phyloP scores from a whole-genome alignment of 371 early-diverging fungal species.

The Mortierella polycephala region DNA sequence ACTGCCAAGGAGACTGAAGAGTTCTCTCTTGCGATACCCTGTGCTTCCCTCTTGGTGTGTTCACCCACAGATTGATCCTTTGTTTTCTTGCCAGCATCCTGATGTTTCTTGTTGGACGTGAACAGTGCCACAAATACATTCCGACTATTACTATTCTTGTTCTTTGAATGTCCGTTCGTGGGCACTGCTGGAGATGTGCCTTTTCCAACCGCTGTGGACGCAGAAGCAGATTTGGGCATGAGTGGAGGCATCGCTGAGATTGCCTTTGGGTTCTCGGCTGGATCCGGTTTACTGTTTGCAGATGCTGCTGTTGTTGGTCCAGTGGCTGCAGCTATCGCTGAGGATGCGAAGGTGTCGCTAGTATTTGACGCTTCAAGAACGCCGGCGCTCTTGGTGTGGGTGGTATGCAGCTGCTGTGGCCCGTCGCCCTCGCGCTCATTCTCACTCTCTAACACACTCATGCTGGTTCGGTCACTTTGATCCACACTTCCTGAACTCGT shows the following conservation, averaged over 20 bases:
- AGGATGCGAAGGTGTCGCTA: background rate
- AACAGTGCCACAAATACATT: slow-evolving; percentile 35
- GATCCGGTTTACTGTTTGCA: background rate
- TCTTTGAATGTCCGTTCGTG: slow-evolving; percentile 31
- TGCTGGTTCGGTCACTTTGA: slow-evolving; percentile 34
- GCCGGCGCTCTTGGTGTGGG: slow-evolving; percentile 9
- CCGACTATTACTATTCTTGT: slow-evolving; percentile 26
- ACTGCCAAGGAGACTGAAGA: slow-evolving; percentile 33
- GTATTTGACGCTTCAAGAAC: slow-evolving; percentile 10
- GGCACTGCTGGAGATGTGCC: background rate
- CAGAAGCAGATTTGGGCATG: background rate
- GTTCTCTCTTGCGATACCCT: slow-evolving; percentile 18
- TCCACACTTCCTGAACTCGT: slow-evolving; percentile 15
- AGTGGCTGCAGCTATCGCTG: background rate
- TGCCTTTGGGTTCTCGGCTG: background rate
- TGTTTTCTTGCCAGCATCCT: slow-evolving; percentile 12
- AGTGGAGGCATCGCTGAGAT: background rate
- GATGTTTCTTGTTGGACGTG: slow-evolving; percentile 4
- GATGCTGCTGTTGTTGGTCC: background rate
- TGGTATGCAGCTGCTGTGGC: background rate
- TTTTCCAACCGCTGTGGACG: background rate
- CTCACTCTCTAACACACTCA: slow-evolving; percentile 21
- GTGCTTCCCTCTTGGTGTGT: background rate
- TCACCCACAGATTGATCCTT: slow-evolving; percentile 5
- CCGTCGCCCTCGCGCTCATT: slow-evolving; percentile 4